Base-by-base conservation (phyloP, 768 basidiomycete genomes). In the Sutorius australiensis region DNA sequence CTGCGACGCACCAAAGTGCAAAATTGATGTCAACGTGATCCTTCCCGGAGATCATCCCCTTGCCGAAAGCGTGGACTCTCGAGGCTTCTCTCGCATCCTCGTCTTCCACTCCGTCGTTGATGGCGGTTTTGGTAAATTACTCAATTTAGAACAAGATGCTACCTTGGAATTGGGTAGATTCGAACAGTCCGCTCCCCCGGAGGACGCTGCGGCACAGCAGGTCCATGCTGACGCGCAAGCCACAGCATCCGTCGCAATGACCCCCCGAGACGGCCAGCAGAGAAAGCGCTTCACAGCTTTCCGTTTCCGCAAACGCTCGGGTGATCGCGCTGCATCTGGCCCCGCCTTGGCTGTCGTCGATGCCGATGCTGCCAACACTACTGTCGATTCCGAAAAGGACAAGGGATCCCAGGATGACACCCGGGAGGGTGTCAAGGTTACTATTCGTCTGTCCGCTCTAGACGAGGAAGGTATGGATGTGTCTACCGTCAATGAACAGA, bases 1-100 rank as follows among this genome's bases (percentile, higher is more conserved):
- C 66, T 91, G 89, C 57, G 91, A 93, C 53, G 84, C 92, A 0
- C 87, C 93, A 8, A 87, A 86, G 61, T 92, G 92, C 62, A 81
- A 79, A 19, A 83, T 97, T 53, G 83, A 84, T 34, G 80, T 97
- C 17, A 80, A 89, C 56, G 84, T 92, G 43, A 75, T 90, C 32
- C 75, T 92, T 0, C 79, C 86, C 5, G 79, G 84, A 27, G 75
- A 79, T 30, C 83, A 87, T 55, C 82, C 81, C 7, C 81, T 83
- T 36, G 70, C 73, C 43, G 71, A 71, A 54, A 72, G 69, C 57
- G 67, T 79, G 47, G 62, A 70, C 37, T 41, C 55, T 27, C 46
- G 48, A 8, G 71, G 70, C n/a, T 66, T 68, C 53, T 66, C 64
- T 30, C 55, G 54, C 14, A 51, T 71, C 45, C 61, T 69, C 10